phyloP scores from a whole-genome alignment of 495 filamentous ascomycete genomes.

The Penicillium steckii region DNA sequence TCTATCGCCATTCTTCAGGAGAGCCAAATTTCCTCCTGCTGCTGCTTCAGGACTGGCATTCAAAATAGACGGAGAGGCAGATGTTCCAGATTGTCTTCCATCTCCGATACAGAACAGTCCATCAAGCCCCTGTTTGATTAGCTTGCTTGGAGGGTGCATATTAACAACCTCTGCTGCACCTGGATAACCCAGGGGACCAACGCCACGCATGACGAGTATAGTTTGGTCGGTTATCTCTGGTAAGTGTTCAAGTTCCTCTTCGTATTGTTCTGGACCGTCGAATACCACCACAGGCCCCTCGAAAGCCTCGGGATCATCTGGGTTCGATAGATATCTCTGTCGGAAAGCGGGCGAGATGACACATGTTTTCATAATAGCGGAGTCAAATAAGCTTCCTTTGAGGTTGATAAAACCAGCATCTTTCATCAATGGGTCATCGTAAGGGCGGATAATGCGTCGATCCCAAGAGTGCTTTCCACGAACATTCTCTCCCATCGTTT shows the following conservation, averaged over 20 bases:
- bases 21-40: conserved; percentile 56
- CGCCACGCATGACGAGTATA: conserved; percentile 54
- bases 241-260: conserved; percentile 45
- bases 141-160: conserved; percentile 51
- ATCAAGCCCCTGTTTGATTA: conserved; percentile 46
- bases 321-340: conserved; percentile 46
- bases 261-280: conserved; percentile 55
- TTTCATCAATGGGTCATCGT: conserved; percentile 43
- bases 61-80: conserved; percentile 53
- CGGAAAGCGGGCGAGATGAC: conserved; percentile 51
- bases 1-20: conserved; percentile 53
- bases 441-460: conserved; percentile 43
- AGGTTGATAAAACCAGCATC: conserved; percentile 53
- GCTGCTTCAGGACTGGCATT: conserved; percentile 60
- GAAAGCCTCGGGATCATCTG: conserved; percentile 51
- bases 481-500: conserved; percentile 41
- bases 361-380: conserved; percentile 58
- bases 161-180: conserved; percentile 58
- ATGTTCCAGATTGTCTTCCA: conserved; percentile 55
- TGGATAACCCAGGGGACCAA: conserved; percentile 53
- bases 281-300: conserved; percentile 51
- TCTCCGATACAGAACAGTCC: conserved; percentile 57
- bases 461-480: conserved; percentile 44
- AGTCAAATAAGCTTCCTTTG: conserved; percentile 50
- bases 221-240: conserved; percentile 46